Evolutionary conservation across 441 rosid genomes (phyloP).

Genomic region (Populus hybrid): DNA sequence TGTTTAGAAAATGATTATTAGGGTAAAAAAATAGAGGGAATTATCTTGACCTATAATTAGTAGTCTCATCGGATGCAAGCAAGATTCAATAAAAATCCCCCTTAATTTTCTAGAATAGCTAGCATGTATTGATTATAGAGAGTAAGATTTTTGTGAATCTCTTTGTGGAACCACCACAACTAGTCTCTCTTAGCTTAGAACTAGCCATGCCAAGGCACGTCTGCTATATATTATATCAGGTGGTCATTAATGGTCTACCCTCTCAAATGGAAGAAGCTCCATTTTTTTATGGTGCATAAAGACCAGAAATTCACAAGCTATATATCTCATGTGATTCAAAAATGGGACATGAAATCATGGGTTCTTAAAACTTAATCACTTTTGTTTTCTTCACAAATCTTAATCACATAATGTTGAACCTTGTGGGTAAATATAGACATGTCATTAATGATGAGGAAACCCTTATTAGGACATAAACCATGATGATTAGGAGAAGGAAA

Average conservation of each 20-base stretch:
- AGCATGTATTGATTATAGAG: too few species aligned
- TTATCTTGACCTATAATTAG: background rate
- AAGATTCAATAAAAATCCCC: too few species aligned
- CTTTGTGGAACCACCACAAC: too few species aligned
- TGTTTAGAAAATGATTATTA: background rate
- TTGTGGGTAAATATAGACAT: background rate
- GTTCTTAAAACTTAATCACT: background rate
- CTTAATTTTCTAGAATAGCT: too few species aligned
- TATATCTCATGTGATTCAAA: background rate
- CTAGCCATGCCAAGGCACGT: too few species aligned
- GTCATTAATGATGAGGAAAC: background rate
- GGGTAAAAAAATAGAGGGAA: background rate
- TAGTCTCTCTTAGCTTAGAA: too few species aligned
- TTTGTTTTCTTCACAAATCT: background rate
- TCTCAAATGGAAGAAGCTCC: background rate
- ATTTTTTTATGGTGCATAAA: background rate
- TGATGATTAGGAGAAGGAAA: slow-evolving; percentile 13
- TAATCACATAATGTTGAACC: background rate
- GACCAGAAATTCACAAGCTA: background rate
- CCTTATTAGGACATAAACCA: background rate
- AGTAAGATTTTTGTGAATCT: too few species aligned
- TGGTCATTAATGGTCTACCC: background rate
- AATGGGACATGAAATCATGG: background rate
- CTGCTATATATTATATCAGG: too few species aligned
- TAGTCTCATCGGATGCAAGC: too few species aligned